phyloP scores from a whole-genome alignment of 192 early-diverging fungal genomes.

The Coemansia sp. region DNA sequence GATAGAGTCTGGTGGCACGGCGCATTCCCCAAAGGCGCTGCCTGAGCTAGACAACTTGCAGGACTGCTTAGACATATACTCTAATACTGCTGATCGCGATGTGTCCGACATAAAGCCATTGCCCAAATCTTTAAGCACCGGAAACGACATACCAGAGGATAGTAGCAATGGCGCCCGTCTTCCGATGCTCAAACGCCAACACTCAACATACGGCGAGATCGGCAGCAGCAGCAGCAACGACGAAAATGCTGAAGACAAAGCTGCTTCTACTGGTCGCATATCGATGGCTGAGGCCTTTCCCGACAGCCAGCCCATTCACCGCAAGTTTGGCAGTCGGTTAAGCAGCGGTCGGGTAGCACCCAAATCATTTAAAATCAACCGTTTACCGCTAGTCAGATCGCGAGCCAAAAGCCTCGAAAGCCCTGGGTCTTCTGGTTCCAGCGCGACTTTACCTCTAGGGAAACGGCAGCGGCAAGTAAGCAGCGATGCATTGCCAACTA shows the following conservation, averaged over 20 bases:
- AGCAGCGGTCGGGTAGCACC: constrained; percentile 6
- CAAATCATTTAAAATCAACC: constrained; percentile 17
- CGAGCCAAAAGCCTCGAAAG: constrained; percentile 8
- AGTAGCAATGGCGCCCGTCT: too few relatives aligned
- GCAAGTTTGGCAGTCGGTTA: constrained; percentile 18
- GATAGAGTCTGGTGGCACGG: not conserved
- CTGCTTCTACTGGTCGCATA: constrained; percentile 6
- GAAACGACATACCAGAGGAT: too few relatives aligned
- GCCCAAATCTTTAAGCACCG: too few relatives aligned
- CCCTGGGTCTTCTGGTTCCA: not conserved
- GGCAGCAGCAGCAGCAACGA: not conserved
- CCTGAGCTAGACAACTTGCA: constrained; percentile 36
- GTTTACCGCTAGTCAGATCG: constrained; percentile 1
- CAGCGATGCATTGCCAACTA: not conserved
- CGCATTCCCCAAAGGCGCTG: constrained; percentile 6
- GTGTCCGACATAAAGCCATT: too few relatives aligned
- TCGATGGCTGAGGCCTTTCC: constrained; percentile 45
- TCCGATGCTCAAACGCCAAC: constrained; percentile 6
- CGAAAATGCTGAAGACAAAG: not conserved
- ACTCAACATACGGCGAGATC: not conserved
- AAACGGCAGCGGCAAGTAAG: constrained; percentile 4
- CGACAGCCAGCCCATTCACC: constrained; percentile 35
- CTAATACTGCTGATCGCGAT: not conserved
- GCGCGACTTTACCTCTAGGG: not conserved
- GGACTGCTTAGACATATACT: constrained; percentile 29